Conservation (phyloP, 495 filamentous ascomycete species). For the Bryoglossum gracile region DNA sequence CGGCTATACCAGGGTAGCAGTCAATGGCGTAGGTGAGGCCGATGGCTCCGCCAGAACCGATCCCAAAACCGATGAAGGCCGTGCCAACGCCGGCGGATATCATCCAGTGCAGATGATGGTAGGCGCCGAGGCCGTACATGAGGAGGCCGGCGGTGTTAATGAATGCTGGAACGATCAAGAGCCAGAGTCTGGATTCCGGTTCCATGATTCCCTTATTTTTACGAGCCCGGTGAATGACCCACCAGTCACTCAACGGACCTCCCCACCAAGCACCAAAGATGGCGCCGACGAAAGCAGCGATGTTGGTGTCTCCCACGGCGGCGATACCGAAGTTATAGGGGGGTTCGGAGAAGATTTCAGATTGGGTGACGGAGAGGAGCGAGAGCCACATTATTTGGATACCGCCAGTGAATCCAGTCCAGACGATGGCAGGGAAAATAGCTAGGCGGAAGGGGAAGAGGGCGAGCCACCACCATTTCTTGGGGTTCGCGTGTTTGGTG, state of each 20-base stretch:
- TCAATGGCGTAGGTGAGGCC: conserved; percentile 13
- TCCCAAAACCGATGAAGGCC: conserved; percentile 14
- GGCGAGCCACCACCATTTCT: conserved; percentile 25
- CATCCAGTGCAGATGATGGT: conserved; percentile 2
- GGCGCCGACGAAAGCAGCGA: conserved; percentile 35
- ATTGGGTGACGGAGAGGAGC: conserved; percentile 31
- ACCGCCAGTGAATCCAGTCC: conserved; percentile 32
- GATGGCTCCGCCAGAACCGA: conserved; percentile 10
- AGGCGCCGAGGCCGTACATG: conserved; percentile 15
- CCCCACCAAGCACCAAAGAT: conserved; percentile 33
- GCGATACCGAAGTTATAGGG: conserved; percentile 36
- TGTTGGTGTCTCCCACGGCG: conserved; percentile 33
- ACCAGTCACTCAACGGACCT: conserved; percentile 36
- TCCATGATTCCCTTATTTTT: conserved; percentile 38
- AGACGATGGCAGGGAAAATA: conserved; percentile 33
- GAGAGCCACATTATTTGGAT: conserved; percentile 32
- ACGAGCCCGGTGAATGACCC: conserved; percentile 32
- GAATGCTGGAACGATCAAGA: conserved; percentile 4
- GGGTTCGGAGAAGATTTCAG: conserved; percentile 28
- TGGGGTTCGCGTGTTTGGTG: conserved; percentile 20
- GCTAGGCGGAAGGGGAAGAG: conserved; percentile 30
- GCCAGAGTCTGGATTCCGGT: conserved; percentile 27
- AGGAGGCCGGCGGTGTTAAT: conserved; percentile 10
- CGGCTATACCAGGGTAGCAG: conserved; percentile 7
- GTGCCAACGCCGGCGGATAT: conserved; percentile 12